Evolutionary conservation across 73 alveolate species (phyloP).

Genomic region (Paramecium primaurelia): DNA sequence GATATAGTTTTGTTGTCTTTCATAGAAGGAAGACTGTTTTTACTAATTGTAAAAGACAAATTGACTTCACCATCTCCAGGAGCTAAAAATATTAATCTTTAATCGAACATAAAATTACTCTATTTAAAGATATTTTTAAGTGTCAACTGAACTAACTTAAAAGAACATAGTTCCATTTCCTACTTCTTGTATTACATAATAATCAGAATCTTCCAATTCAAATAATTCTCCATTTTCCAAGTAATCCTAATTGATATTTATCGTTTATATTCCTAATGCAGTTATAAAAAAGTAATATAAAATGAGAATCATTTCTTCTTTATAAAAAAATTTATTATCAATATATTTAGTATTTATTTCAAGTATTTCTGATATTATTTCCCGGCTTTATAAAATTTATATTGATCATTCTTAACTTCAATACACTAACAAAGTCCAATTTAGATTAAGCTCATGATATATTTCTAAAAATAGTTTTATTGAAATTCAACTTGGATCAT

Average conservation of each 20-base stretch:
- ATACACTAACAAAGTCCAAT: background rate
- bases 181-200: background rate
- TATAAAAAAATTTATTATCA: background rate
- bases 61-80: slow-evolving; percentile 15
- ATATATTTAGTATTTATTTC: background rate
- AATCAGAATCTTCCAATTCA: background rate
- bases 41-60: background rate
- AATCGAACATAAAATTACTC: background rate
- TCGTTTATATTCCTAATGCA: background rate
- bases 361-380: background rate
- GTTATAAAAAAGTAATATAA: background rate
- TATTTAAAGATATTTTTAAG: background rate
- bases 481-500: background rate
- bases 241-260: background rate
- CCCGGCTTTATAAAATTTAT: background rate
- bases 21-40: background rate
- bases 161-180: background rate
- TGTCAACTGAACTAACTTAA: background rate
- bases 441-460: background rate
- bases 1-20: background rate
- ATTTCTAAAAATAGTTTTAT: background rate
- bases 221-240: background rate
- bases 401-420: background rate
- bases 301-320: background rate
- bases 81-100: background rate